Percentiles rank a stretch among this genome's conserved stretches.
phyloP scores from a whole-genome alignment of 2,329 filamentous ascomycete species.

The Paraconiothyrium brasiliense region DNA sequence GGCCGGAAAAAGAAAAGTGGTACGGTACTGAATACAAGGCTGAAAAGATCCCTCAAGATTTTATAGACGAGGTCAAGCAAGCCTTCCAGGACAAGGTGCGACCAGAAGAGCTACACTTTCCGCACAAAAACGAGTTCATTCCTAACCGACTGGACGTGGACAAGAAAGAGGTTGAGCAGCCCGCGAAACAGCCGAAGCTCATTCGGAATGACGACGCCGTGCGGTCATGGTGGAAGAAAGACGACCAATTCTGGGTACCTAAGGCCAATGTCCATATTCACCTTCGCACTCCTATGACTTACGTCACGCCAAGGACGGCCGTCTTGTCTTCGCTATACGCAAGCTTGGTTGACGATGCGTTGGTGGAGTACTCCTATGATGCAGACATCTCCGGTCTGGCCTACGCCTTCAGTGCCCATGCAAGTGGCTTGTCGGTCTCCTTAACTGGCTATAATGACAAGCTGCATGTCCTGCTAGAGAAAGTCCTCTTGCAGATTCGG shows the following conservation, averaged over 20 bases:
- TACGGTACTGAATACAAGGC: slow-evolving; percentile 94
- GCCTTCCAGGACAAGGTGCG: slow-evolving; percentile 70
- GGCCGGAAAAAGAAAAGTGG: slow-evolving; percentile 93
- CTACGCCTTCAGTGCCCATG: slow-evolving; percentile 79
- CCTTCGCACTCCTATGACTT: slow-evolving; percentile 80
- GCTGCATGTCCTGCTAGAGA: slow-evolving; percentile 86
- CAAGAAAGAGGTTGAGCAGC: slow-evolving; percentile 86
- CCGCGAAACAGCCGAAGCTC: slow-evolving; percentile 77
- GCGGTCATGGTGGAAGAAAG: slow-evolving; percentile 97
- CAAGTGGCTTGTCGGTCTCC: slow-evolving; percentile 77
- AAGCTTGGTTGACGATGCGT: slow-evolving; percentile 84
- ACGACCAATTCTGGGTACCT: slow-evolving; percentile 97
- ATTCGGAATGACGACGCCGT: slow-evolving; percentile 84
- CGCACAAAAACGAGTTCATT: slow-evolving; percentile 95
- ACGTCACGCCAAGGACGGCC: slow-evolving; percentile 78
- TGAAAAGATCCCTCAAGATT: slow-evolving; percentile 79
- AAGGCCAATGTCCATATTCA: slow-evolving; percentile 88
- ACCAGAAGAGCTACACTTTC: slow-evolving; percentile 79
- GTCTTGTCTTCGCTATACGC: slow-evolving; percentile 84
- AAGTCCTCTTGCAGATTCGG: slow-evolving; percentile 83
- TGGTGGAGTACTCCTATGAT: slow-evolving; percentile 95
- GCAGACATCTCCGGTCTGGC: slow-evolving; percentile 90
- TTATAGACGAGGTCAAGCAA: slow-evolving; percentile 74
- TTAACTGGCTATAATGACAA: slow-evolving; percentile 97
- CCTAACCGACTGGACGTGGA: slow-evolving; percentile 93